Evolutionary conservation across 306 rosid genomes (phyloP), one percentile per base, ranked within the genome.

Genomic region (Sesbania bispinosa): DNA sequence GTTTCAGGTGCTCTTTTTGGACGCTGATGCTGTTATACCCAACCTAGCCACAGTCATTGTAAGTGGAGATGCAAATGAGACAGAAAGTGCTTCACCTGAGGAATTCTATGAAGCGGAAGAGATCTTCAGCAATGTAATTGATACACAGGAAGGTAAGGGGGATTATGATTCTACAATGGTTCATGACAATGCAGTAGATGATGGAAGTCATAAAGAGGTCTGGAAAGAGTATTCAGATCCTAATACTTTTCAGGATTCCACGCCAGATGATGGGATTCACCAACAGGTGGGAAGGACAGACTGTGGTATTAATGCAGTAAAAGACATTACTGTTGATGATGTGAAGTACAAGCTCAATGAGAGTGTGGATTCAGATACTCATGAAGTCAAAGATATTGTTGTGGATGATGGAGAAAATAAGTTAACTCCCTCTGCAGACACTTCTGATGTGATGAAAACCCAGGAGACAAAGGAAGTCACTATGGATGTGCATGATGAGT

Each of bases 31-130:
- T 71, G 85, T 83, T 80, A 78, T 88, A 76, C 96, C 96, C 81
- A 48, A 79, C 87, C 81, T 88, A 85, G 62, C 92, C 82, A 72
- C 89, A 77, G 89, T 79, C 54, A 69, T 54, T 38, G 92, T 64
- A 47, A 81, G 77, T 67, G 87, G 68, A 81, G 92, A 90, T 74
- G 88, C 73, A 72, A 87, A 80, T 46, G 97, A 90, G 73, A 18
- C 80, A 8, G 98, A 86, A 74, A 75, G 78, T 82, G 90, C 85
- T 77, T 94, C 98, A 7, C 97, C 98, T 20, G 98, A 94, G 66
- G 97, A 94, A 67, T 94, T 94, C 83, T 94, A 84, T 70, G 98
- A 94, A 88, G 98, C 87, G 27, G 98, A 94, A 82, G 98, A 94
- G 84, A 84, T 89, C 66, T 94, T 94, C 84, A 88, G 89, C 86